Percentiles rank a stretch among this genome's conserved stretches.
Conservation (phyloP, 23 red algal genomes). For the Pyropia yezoensis region DNA sequence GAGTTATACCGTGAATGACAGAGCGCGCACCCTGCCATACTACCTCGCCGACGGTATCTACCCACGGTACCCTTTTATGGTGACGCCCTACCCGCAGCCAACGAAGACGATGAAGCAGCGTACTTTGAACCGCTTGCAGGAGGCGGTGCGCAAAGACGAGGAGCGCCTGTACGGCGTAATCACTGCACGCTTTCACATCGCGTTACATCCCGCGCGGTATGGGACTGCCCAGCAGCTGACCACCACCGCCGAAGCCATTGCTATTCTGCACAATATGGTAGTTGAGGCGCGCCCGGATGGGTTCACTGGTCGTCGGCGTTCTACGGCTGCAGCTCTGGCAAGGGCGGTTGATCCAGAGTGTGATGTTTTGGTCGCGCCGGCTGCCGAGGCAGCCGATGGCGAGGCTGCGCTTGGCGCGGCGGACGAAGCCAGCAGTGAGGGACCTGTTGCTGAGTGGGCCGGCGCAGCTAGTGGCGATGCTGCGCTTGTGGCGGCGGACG, state of each 20-base stretch:
- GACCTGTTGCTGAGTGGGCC: no score
- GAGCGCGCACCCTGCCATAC: constrained; percentile 6
- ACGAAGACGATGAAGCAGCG: no score
- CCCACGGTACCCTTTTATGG: constrained; percentile 1
- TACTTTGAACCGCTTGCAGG: neutral
- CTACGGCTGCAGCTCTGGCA: no score
- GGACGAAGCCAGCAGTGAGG: no score
- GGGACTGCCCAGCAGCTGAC: neutral
- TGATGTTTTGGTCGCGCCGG: no score
- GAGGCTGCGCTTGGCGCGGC: no score
- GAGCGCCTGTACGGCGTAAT: neutral
- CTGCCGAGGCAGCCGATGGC: no score
- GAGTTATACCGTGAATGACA: neutral
- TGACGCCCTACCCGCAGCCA: no score
- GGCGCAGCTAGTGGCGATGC: no score
- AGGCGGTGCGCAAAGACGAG: neutral
- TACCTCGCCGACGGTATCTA: constrained; percentile 19
- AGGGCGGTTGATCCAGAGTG: no score
- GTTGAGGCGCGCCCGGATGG: constrained; percentile 1
- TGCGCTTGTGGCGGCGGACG: no score
- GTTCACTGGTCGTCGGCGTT: neutral
- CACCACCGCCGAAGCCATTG: neutral
- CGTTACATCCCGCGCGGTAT: neutral
- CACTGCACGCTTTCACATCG: neutral
- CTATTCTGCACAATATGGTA: constrained; percentile 14